Evolutionary conservation across 2,329 filamentous ascomycete species (phyloP).

Genomic region (Colletotrichum siamense): DNA sequence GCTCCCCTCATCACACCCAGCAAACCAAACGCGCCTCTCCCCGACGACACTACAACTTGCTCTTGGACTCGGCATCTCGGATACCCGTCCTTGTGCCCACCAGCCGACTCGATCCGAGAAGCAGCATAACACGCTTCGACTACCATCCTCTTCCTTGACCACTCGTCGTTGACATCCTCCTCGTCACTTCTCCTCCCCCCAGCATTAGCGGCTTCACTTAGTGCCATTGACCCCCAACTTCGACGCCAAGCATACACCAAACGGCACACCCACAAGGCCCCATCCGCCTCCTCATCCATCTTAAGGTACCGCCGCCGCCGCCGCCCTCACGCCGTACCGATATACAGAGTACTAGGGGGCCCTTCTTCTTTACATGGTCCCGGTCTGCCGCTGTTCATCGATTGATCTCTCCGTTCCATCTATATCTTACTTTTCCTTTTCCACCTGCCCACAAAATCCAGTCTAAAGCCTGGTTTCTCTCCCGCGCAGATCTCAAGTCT

Average conservation of each 20-base stretch:
- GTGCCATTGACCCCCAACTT: conserved; percentile 13
- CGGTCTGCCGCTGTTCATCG: background rate
- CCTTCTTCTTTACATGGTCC: conserved; percentile 27
- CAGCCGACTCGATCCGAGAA: background rate
- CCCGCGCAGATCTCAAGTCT: conserved; percentile 14
- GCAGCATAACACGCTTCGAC: background rate
- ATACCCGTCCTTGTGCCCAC: background rate
- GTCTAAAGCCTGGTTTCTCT: background rate
- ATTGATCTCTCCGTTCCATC: background rate
- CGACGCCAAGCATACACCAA: conserved; percentile 9
- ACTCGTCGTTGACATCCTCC: background rate
- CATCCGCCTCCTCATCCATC: conserved; percentile 11
- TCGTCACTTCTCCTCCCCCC: background rate
- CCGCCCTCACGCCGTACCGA: background rate
- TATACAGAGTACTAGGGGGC: background rate
- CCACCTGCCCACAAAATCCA: background rate
- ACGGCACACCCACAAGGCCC: conserved; percentile 1
- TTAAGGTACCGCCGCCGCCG: background rate
- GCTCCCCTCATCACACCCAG: background rate
- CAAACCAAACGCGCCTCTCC: background rate
- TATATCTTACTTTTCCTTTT: background rate
- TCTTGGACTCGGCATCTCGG: background rate
- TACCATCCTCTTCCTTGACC: background rate
- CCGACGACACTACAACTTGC: background rate
- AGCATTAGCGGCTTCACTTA: conserved; percentile 13